A percentile compares a stretch with the other conserved stretches of the same genome.
These are phyloP conservation scores for Rhododendron vialii DNA, from an alignment of 148 eudicot genomes.

Conservation along the genomic window DNA sequence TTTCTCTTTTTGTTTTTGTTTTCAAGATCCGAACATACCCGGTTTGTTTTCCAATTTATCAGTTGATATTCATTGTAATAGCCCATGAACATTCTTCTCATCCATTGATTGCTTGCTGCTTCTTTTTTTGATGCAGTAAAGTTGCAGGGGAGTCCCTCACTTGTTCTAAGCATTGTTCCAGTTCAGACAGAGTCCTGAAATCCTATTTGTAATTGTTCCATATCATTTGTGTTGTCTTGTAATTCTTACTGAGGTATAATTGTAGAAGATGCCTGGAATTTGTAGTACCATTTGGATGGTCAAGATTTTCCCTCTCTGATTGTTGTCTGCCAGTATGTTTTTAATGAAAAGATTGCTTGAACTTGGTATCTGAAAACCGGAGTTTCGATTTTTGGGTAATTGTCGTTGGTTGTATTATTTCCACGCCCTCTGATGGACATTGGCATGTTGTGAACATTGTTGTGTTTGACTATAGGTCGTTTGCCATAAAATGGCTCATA, in stretches of 20 bases:
- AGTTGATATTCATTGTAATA: neutral
- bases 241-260: neutral
- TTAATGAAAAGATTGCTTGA: neutral
- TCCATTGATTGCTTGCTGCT: neutral
- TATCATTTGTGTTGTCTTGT: neutral
- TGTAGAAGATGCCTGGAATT: conserved; percentile 6
- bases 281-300: neutral
- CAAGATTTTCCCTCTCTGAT: neutral
- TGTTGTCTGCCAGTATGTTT: neutral
- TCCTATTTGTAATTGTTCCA: conserved; percentile 1
- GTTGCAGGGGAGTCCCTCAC: neutral
- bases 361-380: neutral
- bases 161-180: neutral
- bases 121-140: conserved; percentile 9
- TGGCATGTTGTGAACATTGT: neutral
- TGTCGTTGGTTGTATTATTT: neutral
- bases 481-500: neutral
- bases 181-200: neutral
- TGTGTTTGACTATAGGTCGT: neutral
- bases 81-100: conserved; percentile 3
- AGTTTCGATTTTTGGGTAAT: neutral
- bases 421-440: neutral
- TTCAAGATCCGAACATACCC: neutral
- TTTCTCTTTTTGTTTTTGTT: neutral
- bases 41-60: neutral